Conservation (phyloP, 2,329 filamentous ascomycete species). For the Xylariaceae sp. region DNA sequence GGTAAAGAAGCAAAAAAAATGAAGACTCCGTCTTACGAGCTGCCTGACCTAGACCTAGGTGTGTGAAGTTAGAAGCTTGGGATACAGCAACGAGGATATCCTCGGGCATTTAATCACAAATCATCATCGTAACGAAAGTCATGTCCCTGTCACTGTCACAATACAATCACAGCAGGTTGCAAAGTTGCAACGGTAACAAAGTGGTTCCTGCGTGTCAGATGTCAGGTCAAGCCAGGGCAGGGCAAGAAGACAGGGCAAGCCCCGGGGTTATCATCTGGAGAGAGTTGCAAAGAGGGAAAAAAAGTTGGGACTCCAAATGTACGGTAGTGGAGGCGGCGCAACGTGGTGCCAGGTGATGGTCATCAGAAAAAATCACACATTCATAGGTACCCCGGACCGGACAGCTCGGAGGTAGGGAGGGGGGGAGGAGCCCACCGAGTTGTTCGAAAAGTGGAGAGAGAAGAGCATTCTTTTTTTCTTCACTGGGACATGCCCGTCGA, state of each 20-base stretch:
- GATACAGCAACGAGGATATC: not conserved
- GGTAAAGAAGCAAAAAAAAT: not conserved
- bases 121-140: too few relatives aligned
- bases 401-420: not conserved
- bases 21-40: not conserved
- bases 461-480: too few relatives aligned
- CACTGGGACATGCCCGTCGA: too few relatives aligned
- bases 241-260: not conserved
- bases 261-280: not conserved
- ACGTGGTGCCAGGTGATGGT: not conserved
- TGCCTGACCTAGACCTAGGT: not conserved
- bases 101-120: not conserved
- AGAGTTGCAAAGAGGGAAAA: not conserved
- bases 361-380: not conserved
- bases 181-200: not conserved
- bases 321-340: not conserved
- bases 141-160: too few relatives aligned
- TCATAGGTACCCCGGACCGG: conserved; percentile 1
- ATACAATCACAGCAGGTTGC: too few relatives aligned
- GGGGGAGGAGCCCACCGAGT: not conserved
- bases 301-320: not conserved
- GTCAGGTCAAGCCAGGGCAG: not conserved
- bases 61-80: too few relatives aligned
- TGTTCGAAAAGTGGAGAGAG: not conserved
- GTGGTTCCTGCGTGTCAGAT: conserved; percentile 11